Base-by-base conservation (phyloP, 2,329 filamentous ascomycete genomes). In the Diplodia scrobiculata region DNA sequence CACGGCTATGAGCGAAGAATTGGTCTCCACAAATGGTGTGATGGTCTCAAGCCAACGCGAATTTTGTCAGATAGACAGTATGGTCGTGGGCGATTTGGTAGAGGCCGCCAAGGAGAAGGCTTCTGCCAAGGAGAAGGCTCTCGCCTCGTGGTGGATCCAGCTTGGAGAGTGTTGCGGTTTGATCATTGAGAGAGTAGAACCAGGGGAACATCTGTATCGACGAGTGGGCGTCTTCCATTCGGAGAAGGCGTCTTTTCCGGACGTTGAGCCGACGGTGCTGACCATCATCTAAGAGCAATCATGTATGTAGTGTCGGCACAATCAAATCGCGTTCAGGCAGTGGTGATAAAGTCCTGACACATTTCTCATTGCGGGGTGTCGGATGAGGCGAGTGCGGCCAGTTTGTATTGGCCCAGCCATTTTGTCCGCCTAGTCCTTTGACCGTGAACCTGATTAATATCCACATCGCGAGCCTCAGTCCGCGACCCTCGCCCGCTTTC, bases 401-500 rank as follows among this genome's bases (percentile, higher is more conserved):
- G 17, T 14, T 41, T 41, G 25, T 25, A 25, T 25, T 3, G 25
- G 25, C 25, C 25, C 25, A 25, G 25, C 25, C 25, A 25, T 25
- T 25, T 25, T 25, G 25, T 25, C 25, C 3, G 25, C 25, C 2
- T 25, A 25, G 25, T 25, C 25, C 3, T 25, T 25, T 4, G 25
- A 25, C 25, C 3, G 3, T 25, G 25, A 9, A 10, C 41, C 17
- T 45, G 41, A 45, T 45, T 19, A 10, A 45, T 10, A 45, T 13
- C 41, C 41, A 13, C 7, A 19, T 19, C 19, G 41, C n/a, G 17
- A 9, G 5, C 51, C 34, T 66, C 54, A 66, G 14, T 66, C 58
- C 13, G 50, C 79, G 58, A 80, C 74, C 60, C 77, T 76, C 25
- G 74, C 73, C 67, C 81, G 77, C 70, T 84, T 84, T 27, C 77